A percentile compares a stretch with the other conserved stretches of the same genome.
Conservation (phyloP, 2,329 filamentous ascomycete genomes). For the Microdochium paspali region DNA sequence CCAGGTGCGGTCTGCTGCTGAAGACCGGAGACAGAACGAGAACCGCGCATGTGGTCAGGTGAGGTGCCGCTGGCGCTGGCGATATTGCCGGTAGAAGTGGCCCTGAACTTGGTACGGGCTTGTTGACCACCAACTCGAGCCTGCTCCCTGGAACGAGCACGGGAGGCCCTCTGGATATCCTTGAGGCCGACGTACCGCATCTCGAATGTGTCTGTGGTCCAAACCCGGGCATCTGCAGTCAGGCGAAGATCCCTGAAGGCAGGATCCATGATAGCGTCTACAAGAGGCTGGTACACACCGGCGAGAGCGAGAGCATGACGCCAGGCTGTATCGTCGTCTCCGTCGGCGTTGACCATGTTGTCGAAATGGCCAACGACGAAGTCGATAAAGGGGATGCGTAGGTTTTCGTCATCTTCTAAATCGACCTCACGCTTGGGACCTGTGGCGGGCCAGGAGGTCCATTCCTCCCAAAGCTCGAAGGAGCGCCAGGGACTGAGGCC, state of each 20-base stretch:
- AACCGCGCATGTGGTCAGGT: no score
- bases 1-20: no score
- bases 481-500: conserved; percentile 7
- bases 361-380: conserved; percentile 6
- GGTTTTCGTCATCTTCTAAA: not conserved
- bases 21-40: no score
- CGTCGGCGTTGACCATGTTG: not conserved
- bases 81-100: no score
- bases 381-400: conserved; percentile 4
- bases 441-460: conserved; percentile 5
- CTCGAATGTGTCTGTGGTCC: conserved; percentile 7
- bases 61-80: no score
- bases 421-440: conserved; percentile 6
- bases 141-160: no score
- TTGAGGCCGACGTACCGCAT: conserved; percentile 9
- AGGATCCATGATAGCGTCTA: conserved; percentile 10
- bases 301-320: not conserved
- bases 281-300: conserved; percentile 4
- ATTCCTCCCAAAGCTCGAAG: conserved; percentile 5
- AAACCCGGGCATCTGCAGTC: conserved; percentile 5
- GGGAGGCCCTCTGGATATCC: no score
- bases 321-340: conserved; percentile 6
- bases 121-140: no score
- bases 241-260: conserved; percentile 7
- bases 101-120: no score